Conservation (phyloP, 352 stramenopile species). For the Pythium rishiriense region DNA sequence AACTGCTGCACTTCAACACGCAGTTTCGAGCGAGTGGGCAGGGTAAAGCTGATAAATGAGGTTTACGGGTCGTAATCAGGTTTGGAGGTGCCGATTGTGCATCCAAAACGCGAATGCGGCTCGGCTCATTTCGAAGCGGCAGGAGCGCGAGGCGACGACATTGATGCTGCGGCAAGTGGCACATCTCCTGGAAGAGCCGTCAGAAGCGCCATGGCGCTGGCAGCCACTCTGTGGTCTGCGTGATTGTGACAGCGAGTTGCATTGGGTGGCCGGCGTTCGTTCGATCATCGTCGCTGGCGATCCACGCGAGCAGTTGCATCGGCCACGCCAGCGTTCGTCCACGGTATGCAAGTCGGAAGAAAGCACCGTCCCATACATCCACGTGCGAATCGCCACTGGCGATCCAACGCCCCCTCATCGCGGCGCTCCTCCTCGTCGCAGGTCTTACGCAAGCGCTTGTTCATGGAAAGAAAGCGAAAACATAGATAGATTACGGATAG, state of each 20-base stretch:
- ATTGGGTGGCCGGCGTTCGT: not conserved
- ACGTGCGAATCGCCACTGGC: not conserved
- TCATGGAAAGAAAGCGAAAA: not conserved
- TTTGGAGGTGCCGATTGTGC: not conserved
- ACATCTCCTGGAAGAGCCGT: constrained; percentile 1
- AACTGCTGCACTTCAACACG: constrained; percentile 1
- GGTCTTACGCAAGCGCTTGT: not conserved
- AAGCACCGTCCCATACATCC: not conserved
- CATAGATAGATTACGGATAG: not conserved
- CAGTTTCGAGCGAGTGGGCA: not conserved
- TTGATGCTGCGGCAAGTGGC: not conserved
- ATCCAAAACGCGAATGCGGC: not conserved
- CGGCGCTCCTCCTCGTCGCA: constrained; percentile 3
- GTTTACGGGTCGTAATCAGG: not conserved
- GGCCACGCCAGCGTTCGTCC: constrained; percentile 2
- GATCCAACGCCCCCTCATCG: not conserved
- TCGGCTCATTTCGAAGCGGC: not conserved
- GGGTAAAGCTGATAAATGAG: not conserved
- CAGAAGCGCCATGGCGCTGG: constrained; percentile 1
- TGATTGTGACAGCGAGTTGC: not conserved
- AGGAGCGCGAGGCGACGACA: not conserved
- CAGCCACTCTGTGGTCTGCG: not conserved
- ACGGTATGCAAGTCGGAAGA: not conserved
- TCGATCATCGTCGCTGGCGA: not conserved
- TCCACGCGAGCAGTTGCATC: not conserved